Base-by-base conservation (phyloP, 345 rosid species). In the Balakata baccata region DNA sequence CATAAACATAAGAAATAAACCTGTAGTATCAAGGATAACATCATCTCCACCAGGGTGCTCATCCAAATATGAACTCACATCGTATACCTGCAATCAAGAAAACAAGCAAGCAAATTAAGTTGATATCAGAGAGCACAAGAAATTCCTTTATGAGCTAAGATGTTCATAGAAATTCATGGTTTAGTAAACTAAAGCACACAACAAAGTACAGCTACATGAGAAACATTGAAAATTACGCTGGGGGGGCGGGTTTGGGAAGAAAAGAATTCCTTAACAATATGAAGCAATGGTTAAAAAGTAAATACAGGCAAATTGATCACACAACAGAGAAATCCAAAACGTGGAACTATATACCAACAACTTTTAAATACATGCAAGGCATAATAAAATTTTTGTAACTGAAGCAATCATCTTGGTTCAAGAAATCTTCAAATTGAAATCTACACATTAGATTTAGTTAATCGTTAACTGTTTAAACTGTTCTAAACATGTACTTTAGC, bases 11-110 rank as follows among this genome's bases (percentile, higher is more conserved):
- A 68, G 78, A 52, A 9, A 57, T 38, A 11, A 88, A 92, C 97
- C 95, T 4, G 91, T 83, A 57, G 77, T 85, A 49, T 77, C 91
- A 64, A 94, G 87, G 76, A 94, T 79, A 47, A 92, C 94, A 81
- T 94, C 97, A 51, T 94, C 97, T 75, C 98, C 98, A 16, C 98
- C 98, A 3, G 95, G 98, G 74, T 92, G 98, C 52, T 92, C 97
- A 43, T 94, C 98, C 87, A 90, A 80, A 70, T 92, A 92, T 2
- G 97, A 83, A 77, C 85, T 80, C 70, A 94, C 90, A 70, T 94
- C 95, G 75, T 94, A 92, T 4, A 94, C 94, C 98, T 92, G 83
- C 6, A 43, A 5, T 43, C 18, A 9, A 6, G 58, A 66, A 70
- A 53, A 64, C 11, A 50, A 41, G 11, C 11, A 29, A 23, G 39